Base-by-base conservation (phyloP, 345 rosid genomes). In the Eucalyptus grandis region DNA sequence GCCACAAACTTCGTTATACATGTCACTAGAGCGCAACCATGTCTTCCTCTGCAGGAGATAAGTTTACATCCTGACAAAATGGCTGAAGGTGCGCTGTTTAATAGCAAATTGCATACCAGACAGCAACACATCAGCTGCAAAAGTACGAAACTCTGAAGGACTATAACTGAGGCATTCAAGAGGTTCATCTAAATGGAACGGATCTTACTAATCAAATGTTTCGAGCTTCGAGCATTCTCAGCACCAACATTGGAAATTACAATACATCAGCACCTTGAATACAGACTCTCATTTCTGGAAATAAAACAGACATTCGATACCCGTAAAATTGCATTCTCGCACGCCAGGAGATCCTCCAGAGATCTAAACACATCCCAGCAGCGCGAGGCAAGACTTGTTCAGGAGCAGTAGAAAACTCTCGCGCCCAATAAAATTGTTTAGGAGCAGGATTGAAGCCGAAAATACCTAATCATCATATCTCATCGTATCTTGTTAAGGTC, bases 91-190 rank as follows among this genome's bases (percentile, higher is more conserved):
- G 95, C 96, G 91, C 93, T 22, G 91, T 95, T 93, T 93, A 90
- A 90, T 87, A 89, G 94, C 92, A 86, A 95, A 92, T 58, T 92
- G 91, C 91, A 97, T 86, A 43, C 99, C 99, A 87, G 93, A 91
- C 81, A 96, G 95, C 86, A 96, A 90, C 82, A 97, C 89, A 92
- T 94, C 97, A 91, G 96, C 95, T 83, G 96, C 98, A 94, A 95
- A 95, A 92, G 92, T 89, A 91, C 89, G 92, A 91, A 96, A 94
- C 90, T 97, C 99, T 83, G 95, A 91, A 90, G 98, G 99, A 86
- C 96, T 86, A 92, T 92, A 93, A 50, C 95, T 91, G 86, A 96
- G 93, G 91, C 96, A 96, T 91, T 97, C 96, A 91, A 97, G 95
- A 90, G 94, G 54, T 22, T 54, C 95, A 96, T 86, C 95, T 94